A percentile compares a stretch with the other conserved stretches of the same genome.
Evolutionary conservation across 2,329 filamentous ascomycete species (phyloP).

Genomic region (Nemania sp.): DNA sequence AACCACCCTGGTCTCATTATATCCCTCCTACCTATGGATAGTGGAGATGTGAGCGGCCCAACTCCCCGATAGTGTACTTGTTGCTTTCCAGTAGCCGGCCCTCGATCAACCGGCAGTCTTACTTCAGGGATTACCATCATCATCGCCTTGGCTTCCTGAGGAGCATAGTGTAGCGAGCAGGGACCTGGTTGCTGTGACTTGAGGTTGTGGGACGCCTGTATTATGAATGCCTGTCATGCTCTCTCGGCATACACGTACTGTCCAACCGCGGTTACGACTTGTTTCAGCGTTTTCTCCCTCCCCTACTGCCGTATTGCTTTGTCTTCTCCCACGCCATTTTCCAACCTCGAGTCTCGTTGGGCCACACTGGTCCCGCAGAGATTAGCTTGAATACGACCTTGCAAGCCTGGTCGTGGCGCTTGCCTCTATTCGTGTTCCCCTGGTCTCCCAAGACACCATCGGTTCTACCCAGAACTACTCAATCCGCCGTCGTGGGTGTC

Average conservation of each 20-base stretch:
- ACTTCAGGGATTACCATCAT: conserved; percentile 29
- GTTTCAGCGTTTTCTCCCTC: conserved; percentile 50
- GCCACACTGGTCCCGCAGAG: conserved; percentile 29
- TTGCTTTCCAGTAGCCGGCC: conserved; percentile 36
- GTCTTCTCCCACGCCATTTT: conserved; percentile 48
- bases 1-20: conserved; percentile 42
- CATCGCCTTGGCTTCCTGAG: conserved; percentile 37
- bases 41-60: conserved; percentile 40
- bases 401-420: conserved; percentile 37
- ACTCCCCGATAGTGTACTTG: conserved; percentile 32
- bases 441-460: conserved; percentile 41
- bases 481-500: conserved; percentile 42
- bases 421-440: conserved; percentile 45
- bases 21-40: conserved; percentile 35
- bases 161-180: conserved; percentile 36
- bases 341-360: conserved; percentile 42
- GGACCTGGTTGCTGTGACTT: conserved; percentile 37
- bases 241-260: conserved; percentile 34
- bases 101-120: conserved; percentile 38
- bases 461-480: conserved; percentile 38
- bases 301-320: conserved; percentile 46
- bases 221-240: conserved; percentile 45
- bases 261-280: conserved; percentile 47
- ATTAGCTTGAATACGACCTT: conserved; percentile 32
- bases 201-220: conserved; percentile 39